These are phyloP conservation scores for Sicyos baderoa DNA, from an alignment of 306 rosid species.

Conservation along the genomic window DNA sequence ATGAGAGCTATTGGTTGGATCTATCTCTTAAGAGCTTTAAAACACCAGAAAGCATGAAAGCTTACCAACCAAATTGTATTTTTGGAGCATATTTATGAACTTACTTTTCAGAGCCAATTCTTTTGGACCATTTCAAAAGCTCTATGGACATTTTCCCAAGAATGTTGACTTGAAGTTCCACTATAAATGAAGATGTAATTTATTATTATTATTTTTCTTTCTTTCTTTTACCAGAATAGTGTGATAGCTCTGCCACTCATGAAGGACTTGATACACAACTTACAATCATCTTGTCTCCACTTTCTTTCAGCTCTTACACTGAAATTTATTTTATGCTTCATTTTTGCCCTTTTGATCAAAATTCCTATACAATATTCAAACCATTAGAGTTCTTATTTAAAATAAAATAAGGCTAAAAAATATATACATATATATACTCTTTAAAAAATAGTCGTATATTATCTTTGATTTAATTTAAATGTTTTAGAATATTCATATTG, in stretches of 20 bases:
- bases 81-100: slow-evolving; percentile 3
- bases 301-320: neutral
- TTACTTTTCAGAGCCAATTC: slow-evolving; percentile 13
- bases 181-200: slow-evolving; percentile 14
- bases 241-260: slow-evolving; percentile 16
- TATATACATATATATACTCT: too few relatives aligned
- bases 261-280: slow-evolving; percentile 1
- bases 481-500: too few relatives aligned
- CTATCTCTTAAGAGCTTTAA: neutral
- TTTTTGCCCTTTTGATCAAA: too few relatives aligned
- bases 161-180: slow-evolving; percentile 18
- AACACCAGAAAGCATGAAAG: neutral
- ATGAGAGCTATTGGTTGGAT: slow-evolving; percentile 5
- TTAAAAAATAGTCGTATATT: too few relatives aligned
- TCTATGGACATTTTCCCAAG: slow-evolving; percentile 14
- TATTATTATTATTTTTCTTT: neutral
- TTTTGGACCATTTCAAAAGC: slow-evolving; percentile 16
- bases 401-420: too few relatives aligned
- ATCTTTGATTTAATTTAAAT: too few relatives aligned
- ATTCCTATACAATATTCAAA: too few relatives aligned
- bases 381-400: too few relatives aligned
- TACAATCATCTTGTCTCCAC: neutral
- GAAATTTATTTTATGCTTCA: too few relatives aligned
- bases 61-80: neutral
- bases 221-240: neutral